phyloP scores from a whole-genome alignment of 2,329 filamentous ascomycete species.

The Rhytidhysteron rufulum region DNA sequence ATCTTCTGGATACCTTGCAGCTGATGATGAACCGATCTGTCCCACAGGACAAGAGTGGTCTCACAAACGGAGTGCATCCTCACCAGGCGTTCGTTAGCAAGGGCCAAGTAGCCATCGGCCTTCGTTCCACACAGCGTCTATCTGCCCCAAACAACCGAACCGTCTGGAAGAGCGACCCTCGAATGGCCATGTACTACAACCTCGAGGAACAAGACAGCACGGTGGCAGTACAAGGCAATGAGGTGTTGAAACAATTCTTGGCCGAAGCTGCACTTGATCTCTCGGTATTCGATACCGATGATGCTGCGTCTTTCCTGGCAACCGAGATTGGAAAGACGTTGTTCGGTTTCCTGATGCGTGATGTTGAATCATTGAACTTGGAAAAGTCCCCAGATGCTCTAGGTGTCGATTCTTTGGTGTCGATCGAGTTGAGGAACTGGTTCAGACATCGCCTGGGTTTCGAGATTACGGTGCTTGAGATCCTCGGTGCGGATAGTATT shows the following conservation, averaged over 20 bases:
- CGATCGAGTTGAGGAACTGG: constrained; percentile 1
- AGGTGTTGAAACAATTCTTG: too few relatives aligned
- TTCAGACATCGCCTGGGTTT: constrained; percentile 26
- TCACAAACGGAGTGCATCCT: constrained; percentile 2
- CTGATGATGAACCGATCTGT: background rate
- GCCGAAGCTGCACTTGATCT: background rate
- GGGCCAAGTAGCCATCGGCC: background rate
- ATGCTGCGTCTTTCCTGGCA: background rate
- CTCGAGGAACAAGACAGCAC: background rate
- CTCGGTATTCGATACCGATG: background rate
- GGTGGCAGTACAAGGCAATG: background rate
- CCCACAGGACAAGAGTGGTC: background rate
- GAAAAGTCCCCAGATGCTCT: background rate
- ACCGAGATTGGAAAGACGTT: background rate
- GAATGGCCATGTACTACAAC: background rate
- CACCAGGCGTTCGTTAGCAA: background rate
- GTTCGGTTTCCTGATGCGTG: background rate
- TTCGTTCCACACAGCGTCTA: too few relatives aligned
- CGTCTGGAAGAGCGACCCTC: background rate
- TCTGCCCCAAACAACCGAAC: too few relatives aligned
- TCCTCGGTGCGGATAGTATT: constrained; percentile 15
- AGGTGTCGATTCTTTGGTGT: background rate
- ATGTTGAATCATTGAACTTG: background rate
- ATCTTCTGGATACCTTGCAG: background rate
- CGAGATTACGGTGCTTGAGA: constrained; percentile 21